Conservation (phyloP, 495 filamentous ascomycete species). For the Hypoxylon perforatum region DNA sequence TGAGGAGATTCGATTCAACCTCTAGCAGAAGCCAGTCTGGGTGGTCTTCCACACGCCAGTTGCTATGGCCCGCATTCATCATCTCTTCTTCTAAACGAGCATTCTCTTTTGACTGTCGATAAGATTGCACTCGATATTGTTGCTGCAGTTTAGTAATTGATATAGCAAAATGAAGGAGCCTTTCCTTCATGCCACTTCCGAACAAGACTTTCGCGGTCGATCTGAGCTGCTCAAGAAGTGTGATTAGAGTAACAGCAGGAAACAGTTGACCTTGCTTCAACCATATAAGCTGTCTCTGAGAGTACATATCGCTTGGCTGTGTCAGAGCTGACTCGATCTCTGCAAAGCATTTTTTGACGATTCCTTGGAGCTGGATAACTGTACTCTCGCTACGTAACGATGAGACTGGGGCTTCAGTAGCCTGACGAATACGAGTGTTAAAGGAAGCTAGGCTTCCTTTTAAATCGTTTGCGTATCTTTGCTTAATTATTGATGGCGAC, state of each 20-base stretch:
- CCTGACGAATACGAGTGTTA: neutral
- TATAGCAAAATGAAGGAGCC: slow-evolving; percentile 54
- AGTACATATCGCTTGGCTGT: slow-evolving; percentile 13
- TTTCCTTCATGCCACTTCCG: slow-evolving; percentile 55
- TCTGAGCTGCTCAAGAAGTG: slow-evolving; percentile 64
- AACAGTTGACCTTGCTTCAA: slow-evolving; percentile 60
- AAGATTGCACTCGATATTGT: slow-evolving; percentile 47
- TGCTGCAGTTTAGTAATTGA: slow-evolving; percentile 59
- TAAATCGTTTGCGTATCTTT: slow-evolving; percentile 40
- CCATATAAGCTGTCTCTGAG: slow-evolving; percentile 52
- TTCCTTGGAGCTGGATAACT: slow-evolving; percentile 45
- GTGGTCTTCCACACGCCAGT: slow-evolving; percentile 59
- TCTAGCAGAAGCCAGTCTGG: slow-evolving; percentile 70
- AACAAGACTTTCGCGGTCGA: slow-evolving; percentile 49
- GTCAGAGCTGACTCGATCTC: slow-evolving; percentile 20
- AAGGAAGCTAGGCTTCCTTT: slow-evolving; percentile 21
- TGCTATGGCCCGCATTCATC: slow-evolving; percentile 59
- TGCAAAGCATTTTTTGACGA: slow-evolving; percentile 3
- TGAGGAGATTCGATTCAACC: slow-evolving; percentile 64
- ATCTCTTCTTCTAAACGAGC: slow-evolving; percentile 47
- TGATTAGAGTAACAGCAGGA: slow-evolving; percentile 62
- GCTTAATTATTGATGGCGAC: slow-evolving; percentile 27
- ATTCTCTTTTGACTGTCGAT: slow-evolving; percentile 34
- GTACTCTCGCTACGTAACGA: slow-evolving; percentile 7
- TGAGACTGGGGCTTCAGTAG: no score